Evolutionary conservation across 2,329 filamentous ascomycete genomes (phyloP).

Genomic region (Diaporthe nobilis): DNA sequence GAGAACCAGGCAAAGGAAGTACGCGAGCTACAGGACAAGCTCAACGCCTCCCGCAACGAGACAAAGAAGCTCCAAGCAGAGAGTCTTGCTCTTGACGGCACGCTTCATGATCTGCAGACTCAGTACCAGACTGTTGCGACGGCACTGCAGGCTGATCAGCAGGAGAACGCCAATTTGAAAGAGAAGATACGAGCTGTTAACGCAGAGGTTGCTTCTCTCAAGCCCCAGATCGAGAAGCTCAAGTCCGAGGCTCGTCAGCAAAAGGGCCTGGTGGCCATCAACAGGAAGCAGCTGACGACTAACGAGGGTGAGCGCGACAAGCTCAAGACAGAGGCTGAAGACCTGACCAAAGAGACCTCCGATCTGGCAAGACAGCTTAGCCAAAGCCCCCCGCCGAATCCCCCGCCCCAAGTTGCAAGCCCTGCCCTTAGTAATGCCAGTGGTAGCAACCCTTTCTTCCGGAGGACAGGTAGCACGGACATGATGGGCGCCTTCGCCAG

Average conservation of each 20-base stretch:
- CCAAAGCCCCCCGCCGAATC: conserved; percentile 63
- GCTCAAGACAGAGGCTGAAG: conserved; percentile 83
- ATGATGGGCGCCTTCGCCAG: conserved; percentile 69
- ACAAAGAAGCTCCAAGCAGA: conserved; percentile 89
- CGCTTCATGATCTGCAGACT: conserved; percentile 82
- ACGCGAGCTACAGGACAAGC: conserved; percentile 85
- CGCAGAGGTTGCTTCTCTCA: conserved; percentile 84
- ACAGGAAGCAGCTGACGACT: conserved; percentile 96
- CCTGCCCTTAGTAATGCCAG: conserved; percentile 78
- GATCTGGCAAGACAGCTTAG: conserved; percentile 68
- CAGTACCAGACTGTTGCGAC: conserved; percentile 84
- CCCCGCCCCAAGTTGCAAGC: conserved; percentile 70
- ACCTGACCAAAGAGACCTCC: conserved; percentile 74
- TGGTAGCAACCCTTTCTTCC: conserved; percentile 96
- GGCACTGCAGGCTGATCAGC: conserved; percentile 86
- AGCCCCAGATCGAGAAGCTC: conserved; percentile 93
- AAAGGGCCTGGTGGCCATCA: conserved; percentile 96
- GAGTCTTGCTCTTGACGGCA: conserved; percentile 85
- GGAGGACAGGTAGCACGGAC: conserved; percentile 74
- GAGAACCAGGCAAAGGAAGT: conserved; percentile 94
- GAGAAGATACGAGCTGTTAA: conserved; percentile 90
- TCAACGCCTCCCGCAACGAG: conserved; percentile 81
- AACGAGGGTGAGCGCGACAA: conserved; percentile 91
- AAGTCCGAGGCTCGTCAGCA: conserved; percentile 94
- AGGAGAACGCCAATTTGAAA: conserved; percentile 88